Conservation (phyloP, 768 basidiomycete species). For the Agrocybe praecox region DNA sequence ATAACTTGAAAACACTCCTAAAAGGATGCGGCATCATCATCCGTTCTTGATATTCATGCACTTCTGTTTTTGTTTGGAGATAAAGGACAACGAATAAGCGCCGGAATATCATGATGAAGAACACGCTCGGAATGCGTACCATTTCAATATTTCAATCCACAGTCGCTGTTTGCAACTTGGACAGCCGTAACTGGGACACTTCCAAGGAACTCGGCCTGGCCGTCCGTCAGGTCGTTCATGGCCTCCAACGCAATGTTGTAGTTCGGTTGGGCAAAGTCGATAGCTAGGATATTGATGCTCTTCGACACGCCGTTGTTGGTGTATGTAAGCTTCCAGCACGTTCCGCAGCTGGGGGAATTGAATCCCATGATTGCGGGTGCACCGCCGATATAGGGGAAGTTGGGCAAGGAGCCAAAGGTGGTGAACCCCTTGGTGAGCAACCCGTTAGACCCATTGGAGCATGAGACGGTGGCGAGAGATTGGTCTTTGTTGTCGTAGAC, state of each 20-base stretch:
- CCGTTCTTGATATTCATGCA: no score
- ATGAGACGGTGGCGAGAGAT: conserved; percentile 45
- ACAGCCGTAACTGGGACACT: conserved; percentile 45
- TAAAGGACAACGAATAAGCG: no score
- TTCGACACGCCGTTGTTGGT: conserved; percentile 30
- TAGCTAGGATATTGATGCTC: conserved; percentile 49
- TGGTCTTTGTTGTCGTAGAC: conserved; percentile 46
- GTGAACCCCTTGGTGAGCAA: conserved; percentile 45
- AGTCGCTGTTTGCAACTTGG: conserved; percentile 46
- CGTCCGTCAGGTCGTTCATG: conserved; percentile 55
- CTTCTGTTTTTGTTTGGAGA: no score
- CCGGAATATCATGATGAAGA: neutral
- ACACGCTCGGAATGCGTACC: neutral
- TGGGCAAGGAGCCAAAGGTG: conserved; percentile 53
- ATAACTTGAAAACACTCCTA: no score
- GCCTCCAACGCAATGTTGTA: conserved; percentile 54
- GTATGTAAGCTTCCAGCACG: conserved; percentile 63
- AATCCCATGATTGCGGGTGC: conserved; percentile 51
- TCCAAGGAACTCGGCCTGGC: conserved; percentile 48
- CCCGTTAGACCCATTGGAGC: conserved; percentile 54
- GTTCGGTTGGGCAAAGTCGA: conserved; percentile 47
- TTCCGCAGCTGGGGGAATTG: conserved; percentile 56
- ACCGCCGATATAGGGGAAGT: conserved; percentile 64
- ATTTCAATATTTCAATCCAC: conserved; percentile 41
- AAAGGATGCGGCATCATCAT: no score